Evolutionary conservation across 176 grass and related monocot genomes (phyloP).

Genomic region (Oryza meyeriana): DNA sequence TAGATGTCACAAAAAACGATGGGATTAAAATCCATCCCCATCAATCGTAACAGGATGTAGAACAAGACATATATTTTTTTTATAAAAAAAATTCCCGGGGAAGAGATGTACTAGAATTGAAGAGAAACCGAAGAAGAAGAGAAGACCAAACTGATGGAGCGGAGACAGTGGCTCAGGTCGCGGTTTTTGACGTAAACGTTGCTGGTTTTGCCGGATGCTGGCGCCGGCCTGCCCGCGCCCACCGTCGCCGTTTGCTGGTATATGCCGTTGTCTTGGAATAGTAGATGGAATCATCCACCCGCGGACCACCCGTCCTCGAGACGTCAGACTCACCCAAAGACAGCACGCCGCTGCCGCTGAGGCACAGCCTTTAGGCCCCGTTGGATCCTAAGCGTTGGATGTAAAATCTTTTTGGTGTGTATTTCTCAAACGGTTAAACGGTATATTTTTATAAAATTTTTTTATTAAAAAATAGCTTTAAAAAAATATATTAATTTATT

Average conservation of each 20-base stretch:
- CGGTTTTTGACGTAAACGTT: background rate
- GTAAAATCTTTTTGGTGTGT: too few relatives aligned
- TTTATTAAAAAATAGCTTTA: too few relatives aligned
- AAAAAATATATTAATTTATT: too few relatives aligned
- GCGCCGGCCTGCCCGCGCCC: background rate
- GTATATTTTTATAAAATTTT: too few relatives aligned
- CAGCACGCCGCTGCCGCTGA: background rate
- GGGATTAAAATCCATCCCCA: too few relatives aligned
- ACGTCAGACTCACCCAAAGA: background rate
- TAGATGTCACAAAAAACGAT: too few relatives aligned
- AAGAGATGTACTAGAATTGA: too few relatives aligned
- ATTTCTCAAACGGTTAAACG: too few relatives aligned
- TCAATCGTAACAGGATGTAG: too few relatives aligned
- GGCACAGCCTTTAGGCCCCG: background rate
- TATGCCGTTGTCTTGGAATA: conserved; percentile 14
- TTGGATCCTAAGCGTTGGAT: too few relatives aligned
- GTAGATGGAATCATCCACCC: conserved; percentile 2
- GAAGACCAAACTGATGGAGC: background rate
- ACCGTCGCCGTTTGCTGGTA: background rate
- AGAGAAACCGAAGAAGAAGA: background rate
- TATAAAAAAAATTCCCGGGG: too few relatives aligned
- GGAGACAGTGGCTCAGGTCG: background rate
- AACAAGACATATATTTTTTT: too few relatives aligned
- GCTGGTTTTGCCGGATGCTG: background rate
- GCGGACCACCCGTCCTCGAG: background rate